phyloP scores from a whole-genome alignment of 345 rosid genomes.

The Eucalyptus sideroxylon region DNA sequence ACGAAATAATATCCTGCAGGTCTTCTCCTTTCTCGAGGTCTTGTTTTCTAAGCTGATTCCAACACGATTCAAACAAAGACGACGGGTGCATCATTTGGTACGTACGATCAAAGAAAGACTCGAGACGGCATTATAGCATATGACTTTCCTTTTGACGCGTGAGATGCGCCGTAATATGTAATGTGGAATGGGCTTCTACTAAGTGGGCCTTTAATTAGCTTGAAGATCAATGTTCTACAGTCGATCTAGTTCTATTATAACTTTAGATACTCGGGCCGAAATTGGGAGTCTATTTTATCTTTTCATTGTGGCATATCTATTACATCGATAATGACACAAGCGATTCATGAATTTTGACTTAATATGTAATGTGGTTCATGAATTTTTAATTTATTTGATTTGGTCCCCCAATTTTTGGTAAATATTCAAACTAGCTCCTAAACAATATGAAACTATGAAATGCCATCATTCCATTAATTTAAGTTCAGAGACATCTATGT shows the following conservation, averaged over 20 bases:
- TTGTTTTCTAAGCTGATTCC: neutral
- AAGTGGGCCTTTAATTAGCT: neutral
- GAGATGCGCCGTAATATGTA: neutral
- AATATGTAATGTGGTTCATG: accelerated
- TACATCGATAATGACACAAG: accelerated
- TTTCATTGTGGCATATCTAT: accelerated
- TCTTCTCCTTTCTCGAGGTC: neutral
- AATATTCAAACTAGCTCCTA: neutral
- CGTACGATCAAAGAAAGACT: neutral
- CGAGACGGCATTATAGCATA: neutral
- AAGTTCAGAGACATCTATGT: no score
- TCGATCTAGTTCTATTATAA: neutral
- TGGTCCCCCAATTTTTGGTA: accelerated
- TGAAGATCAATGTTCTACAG: neutral
- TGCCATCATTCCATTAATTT: accelerated
- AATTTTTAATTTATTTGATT: accelerated
- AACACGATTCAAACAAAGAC: neutral
- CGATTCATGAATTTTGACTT: accelerated
- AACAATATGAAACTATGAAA: no score
- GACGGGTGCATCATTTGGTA: accelerated
- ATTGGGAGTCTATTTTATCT: neutral
- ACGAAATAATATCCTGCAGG: neutral
- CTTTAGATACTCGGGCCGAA: neutral
- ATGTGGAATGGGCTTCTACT: neutral
- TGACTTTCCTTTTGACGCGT: neutral